A percentile compares a stretch with the other conserved stretches of the same genome.
Conservation (phyloP, 1,284 basidiomycete genomes). For the Afroboletus lepidellus region DNA sequence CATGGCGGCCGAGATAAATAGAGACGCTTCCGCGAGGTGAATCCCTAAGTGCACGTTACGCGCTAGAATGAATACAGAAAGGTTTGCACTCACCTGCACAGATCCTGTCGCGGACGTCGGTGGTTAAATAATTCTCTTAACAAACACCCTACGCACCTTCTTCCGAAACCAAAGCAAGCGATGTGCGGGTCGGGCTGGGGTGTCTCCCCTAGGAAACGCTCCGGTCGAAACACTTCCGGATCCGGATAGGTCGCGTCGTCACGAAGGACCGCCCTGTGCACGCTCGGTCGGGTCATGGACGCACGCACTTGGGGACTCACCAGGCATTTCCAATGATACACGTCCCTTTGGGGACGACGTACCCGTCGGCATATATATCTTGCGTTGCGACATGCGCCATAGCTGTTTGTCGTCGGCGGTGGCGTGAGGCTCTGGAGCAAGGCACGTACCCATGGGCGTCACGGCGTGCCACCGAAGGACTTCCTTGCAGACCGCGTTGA, state of each 20-base stretch:
- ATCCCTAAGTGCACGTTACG: too few relatives aligned
- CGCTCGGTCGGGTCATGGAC: too few relatives aligned
- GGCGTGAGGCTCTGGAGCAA: background rate
- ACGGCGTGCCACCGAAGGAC: conserved; percentile 24
- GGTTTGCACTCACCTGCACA: too few relatives aligned
- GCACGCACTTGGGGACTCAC: too few relatives aligned
- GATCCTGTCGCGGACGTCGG: too few relatives aligned
- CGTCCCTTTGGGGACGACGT: conserved; percentile 41
- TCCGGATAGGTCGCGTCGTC: conserved; percentile 22
- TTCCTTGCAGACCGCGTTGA: conserved; percentile 28
- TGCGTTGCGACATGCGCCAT: conserved; percentile 36
- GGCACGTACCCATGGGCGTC: conserved; percentile 14
- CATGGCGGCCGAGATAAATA: too few relatives aligned
- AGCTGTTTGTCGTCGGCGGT: conserved; percentile 29
- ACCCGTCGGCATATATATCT: conserved; percentile 37
- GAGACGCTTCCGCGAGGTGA: too few relatives aligned
- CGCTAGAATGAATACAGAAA: too few relatives aligned
- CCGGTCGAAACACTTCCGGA: conserved; percentile 22
- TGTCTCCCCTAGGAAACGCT: conserved; percentile 23
- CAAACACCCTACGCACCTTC: too few relatives aligned
- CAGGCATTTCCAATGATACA: conserved; percentile 17
- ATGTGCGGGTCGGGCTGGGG: conserved; percentile 20
- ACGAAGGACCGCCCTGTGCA: conserved; percentile 16
- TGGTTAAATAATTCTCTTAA: too few relatives aligned
- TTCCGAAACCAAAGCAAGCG: conserved; percentile 22